These are phyloP conservation scores for Vigna mungo DNA, from an alignment of 306 rosid genomes.

Conservation along the genomic window DNA sequence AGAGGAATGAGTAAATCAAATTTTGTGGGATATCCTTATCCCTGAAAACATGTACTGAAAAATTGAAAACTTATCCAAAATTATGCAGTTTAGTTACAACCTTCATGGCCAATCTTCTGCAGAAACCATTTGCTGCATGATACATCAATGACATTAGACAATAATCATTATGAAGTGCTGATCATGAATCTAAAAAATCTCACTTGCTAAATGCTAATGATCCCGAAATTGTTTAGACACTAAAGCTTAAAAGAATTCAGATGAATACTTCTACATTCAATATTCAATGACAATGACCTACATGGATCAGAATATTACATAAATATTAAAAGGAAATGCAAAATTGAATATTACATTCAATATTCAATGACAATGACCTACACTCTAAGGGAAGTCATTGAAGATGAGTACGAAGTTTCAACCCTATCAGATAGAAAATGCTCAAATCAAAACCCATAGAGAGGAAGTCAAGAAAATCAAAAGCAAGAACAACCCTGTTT, in stretches of 20 bases:
- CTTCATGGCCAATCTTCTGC: slow-evolving; percentile 97
- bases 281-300: background rate
- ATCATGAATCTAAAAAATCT: slow-evolving; percentile 8
- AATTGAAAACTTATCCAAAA: slow-evolving; percentile 22
- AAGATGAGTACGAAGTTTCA: too few species aligned
- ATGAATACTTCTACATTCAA: slow-evolving; percentile 1
- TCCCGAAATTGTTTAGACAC: background rate
- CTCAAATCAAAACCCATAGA: too few species aligned
- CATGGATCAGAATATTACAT: background rate
- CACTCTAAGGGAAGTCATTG: too few species aligned
- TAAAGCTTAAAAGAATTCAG: background rate
- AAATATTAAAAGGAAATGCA: background rate
- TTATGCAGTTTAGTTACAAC: slow-evolving; percentile 46
- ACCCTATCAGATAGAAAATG: too few species aligned
- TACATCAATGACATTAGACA: slow-evolving; percentile 46
- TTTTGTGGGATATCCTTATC: background rate
- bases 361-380: too few species aligned
- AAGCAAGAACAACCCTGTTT: too few species aligned
- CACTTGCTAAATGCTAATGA: slow-evolving; percentile 4
- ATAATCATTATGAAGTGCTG: slow-evolving; percentile 25
- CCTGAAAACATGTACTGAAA: slow-evolving; percentile 1
- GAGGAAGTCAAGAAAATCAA: too few species aligned
- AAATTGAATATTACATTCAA: background rate
- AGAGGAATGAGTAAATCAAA: slow-evolving; percentile 38
- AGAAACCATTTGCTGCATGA: slow-evolving; percentile 97